Evolutionary conservation across 495 filamentous ascomycete species (phyloP), one percentile per base, ranked within the genome.

Genomic region (Aspergillus wentii): DNA sequence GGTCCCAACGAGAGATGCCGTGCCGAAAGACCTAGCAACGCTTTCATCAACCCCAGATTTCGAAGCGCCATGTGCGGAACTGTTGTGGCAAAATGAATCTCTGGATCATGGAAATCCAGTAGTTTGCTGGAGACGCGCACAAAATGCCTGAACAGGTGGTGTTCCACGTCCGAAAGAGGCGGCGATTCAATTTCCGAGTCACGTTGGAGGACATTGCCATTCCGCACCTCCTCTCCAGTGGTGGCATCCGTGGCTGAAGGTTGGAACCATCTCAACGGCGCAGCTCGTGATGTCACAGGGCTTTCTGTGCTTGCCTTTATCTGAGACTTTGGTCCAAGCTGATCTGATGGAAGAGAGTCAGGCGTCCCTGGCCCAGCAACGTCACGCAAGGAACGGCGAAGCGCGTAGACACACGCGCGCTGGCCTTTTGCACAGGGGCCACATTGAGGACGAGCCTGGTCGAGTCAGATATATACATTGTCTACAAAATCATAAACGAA

Each of bases 241-340:
- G 38, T 50, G n/a, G n/a, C n/a, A n/a, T n/a, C n/a, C 50, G 48
- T 5, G 56, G 56, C 23, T 23, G 44, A 3, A n/a, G n/a, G n/a
- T n/a, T n/a, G n/a, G 21, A 59, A 59, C 56, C 52, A 59, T 27
- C 56, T 56, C 8, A 56, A 30, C 2, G 56, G 52, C 9, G 52
- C 56, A 6, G 30, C 39, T 38, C 49, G 36, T 0, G n/a, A n/a
- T n/a, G 47, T 44, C 4, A 44, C 36, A 2, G 25, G n/a, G n/a
- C n/a, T n/a, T n/a, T n/a, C n/a, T n/a, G n/a, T n/a, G n/a, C n/a
- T n/a, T n/a, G n/a, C n/a, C n/a, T n/a, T n/a, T n/a, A n/a, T n/a
- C n/a, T n/a, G n/a, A n/a, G n/a, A n/a, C n/a, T n/a, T n/a, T n/a
- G n/a, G n/a, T n/a, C n/a, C n/a, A n/a, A n/a, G n/a, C n/a, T n/a